phyloP scores from a whole-genome alignment of 208 protist species.

The Trypanosoma scelopori region DNA sequence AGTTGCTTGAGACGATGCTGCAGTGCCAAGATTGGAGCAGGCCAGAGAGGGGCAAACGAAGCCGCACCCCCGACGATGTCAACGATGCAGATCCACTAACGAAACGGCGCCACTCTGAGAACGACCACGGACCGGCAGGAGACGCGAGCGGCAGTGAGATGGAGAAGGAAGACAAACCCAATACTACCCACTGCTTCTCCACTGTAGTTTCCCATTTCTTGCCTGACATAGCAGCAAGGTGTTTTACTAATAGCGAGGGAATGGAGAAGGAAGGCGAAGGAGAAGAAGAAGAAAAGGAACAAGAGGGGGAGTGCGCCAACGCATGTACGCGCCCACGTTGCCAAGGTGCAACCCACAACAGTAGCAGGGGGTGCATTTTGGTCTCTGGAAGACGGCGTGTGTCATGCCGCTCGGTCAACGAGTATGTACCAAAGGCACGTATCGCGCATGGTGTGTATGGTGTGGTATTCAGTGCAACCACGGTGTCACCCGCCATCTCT shows the following conservation, averaged over 20 bases:
- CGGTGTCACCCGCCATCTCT: not conserved
- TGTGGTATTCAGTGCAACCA: slow-evolving; percentile 66
- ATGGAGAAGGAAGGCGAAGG: not conserved
- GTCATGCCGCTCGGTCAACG: slow-evolving; percentile 61
- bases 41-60: slow-evolving; percentile 4
- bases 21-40: not conserved
- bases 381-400: slow-evolving; percentile 35
- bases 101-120: slow-evolving; percentile 10
- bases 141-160: not conserved
- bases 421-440: slow-evolving; percentile 44
- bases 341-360: not conserved
- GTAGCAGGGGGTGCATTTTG: slow-evolving; percentile 22
- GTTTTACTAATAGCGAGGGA: slow-evolving; percentile 16
- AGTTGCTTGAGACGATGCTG: slow-evolving; percentile 23
- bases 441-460: slow-evolving; percentile 86
- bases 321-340: not conserved
- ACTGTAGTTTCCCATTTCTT: slow-evolving; percentile 27
- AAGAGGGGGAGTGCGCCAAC: not conserved
- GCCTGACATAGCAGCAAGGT: slow-evolving; percentile 21
- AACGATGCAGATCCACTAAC: slow-evolving; percentile 5
- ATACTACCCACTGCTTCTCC: slow-evolving; percentile 1
- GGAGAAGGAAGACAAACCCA: not conserved
- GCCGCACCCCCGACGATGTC: slow-evolving; percentile 1
- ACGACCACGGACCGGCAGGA: not conserved
- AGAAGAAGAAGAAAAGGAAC: slow-evolving; percentile 2